Conservation (phyloP, 805 yeast genomes). For the Ogataea dorogensis region DNA sequence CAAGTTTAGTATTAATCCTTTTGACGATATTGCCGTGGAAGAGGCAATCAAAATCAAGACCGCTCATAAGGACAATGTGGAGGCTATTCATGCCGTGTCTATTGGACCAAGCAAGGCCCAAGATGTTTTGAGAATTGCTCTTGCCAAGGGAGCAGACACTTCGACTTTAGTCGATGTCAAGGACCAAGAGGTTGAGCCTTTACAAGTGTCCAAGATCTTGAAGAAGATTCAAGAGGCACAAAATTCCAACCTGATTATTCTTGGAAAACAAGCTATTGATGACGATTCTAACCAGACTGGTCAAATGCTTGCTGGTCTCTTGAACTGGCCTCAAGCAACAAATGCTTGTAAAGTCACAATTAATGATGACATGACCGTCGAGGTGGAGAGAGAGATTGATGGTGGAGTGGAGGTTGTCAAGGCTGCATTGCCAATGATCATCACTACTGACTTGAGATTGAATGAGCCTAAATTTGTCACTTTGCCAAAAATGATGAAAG, state of each 20-base stretch:
- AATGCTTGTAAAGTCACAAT: conserved; percentile 84
- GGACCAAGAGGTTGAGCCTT: conserved; percentile 71
- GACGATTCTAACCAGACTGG: conserved; percentile 95
- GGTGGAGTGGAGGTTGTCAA: conserved; percentile 87
- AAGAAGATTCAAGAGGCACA: conserved; percentile 68
- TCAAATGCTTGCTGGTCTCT: conserved; percentile 90
- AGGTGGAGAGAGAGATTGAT: conserved; percentile 89
- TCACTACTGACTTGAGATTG: conserved; percentile 90
- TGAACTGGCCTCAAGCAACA: conserved; percentile 96
- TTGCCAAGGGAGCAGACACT: conserved; percentile 92
- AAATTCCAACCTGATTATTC: conserved; percentile 71
- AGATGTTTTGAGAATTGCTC: conserved; percentile 82
- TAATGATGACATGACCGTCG: conserved; percentile 54
- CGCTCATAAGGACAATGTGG: conserved; percentile 63
- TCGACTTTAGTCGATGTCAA: conserved; percentile 81
- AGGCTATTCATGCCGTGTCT: conserved; percentile 84
- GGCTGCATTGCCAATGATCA: conserved; percentile 77
- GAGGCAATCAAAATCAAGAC: conserved; percentile 84
- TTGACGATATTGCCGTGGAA: conserved; percentile 96
- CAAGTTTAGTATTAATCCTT: conserved; percentile 92
- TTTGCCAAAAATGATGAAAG: conserved; percentile 96
- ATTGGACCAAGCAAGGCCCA: conserved; percentile 86
- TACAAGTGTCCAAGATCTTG: conserved; percentile 84
- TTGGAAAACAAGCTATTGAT: conserved; percentile 97
- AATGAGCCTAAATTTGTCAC: conserved; percentile 96